phyloP scores from a whole-genome alignment of 2,329 filamentous ascomycete genomes.

The Neophaeococcomyces mojaviensis region DNA sequence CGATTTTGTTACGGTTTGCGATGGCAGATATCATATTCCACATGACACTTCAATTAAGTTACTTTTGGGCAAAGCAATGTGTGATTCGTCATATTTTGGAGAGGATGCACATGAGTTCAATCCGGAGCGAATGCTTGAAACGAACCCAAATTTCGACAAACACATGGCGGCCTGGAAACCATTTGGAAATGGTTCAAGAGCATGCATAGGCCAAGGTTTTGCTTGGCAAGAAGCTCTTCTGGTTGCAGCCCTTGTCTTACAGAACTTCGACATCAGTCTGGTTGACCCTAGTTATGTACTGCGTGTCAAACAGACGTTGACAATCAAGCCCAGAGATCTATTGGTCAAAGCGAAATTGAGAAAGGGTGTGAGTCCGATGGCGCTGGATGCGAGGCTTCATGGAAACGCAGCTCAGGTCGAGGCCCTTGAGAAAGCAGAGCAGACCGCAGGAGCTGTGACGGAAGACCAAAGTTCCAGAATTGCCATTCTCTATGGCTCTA shows the following conservation, averaged over 20 bases:
- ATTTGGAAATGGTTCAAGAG: constrained; percentile 63
- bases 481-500: constrained; percentile 63
- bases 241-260: constrained; percentile 55
- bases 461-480: constrained; percentile 47
- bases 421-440: neutral
- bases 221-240: constrained; percentile 66
- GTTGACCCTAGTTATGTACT: constrained; percentile 46
- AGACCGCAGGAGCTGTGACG: neutral
- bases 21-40: constrained; percentile 56
- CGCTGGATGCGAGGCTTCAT: constrained; percentile 31
- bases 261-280: constrained; percentile 62
- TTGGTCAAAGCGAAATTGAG: constrained; percentile 52
- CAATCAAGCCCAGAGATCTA: constrained; percentile 45
- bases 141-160: constrained; percentile 52
- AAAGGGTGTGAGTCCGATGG: constrained; percentile 36
- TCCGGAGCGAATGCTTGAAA: constrained; percentile 65
- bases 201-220: constrained; percentile 65
- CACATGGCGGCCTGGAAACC: constrained; percentile 52
- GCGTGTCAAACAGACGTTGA: constrained; percentile 30
- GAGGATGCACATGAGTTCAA: constrained; percentile 57
- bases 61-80: constrained; percentile 49
- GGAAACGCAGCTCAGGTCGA: neutral
- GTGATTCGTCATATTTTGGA: constrained; percentile 58
- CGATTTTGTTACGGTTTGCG: constrained; percentile 42
- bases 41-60: constrained; percentile 44